A percentile compares a stretch with the other conserved stretches of the same genome.
Conservation (phyloP, 1,139 yeast species). For the Zygosaccharomyces pseudobailii region DNA sequence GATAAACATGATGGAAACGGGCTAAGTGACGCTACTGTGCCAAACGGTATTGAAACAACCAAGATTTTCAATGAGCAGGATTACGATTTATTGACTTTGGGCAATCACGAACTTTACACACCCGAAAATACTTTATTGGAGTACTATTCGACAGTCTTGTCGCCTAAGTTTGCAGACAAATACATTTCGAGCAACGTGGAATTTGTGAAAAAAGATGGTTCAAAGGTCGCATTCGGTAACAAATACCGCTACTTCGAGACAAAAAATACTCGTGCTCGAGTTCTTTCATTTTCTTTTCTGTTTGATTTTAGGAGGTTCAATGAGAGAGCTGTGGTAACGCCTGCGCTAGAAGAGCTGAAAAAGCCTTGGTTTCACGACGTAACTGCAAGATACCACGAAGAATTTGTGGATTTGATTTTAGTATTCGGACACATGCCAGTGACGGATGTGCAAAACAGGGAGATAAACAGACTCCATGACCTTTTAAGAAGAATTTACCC, state of each 20-base stretch:
- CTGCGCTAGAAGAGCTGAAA: conserved; percentile 47
- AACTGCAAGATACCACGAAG: conserved; percentile 40
- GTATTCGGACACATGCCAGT: conserved; percentile 83
- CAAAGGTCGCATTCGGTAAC: conserved; percentile 63
- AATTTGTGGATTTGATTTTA: conserved; percentile 58
- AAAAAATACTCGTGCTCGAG: conserved; percentile 44
- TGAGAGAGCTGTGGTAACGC: conserved; percentile 56
- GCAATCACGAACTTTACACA: conserved; percentile 88
- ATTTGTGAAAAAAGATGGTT: conserved; percentile 43
- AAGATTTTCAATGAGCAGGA: conserved; percentile 61
- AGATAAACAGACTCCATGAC: conserved; percentile 45
- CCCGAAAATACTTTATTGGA: conserved; percentile 65
- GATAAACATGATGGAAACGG: conserved; percentile 97
- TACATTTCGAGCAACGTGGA: conserved; percentile 85
- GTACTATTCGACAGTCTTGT: conserved; percentile 51
- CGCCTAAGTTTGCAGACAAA: conserved; percentile 48
- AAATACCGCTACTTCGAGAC: conserved; percentile 64
- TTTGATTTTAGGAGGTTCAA: conserved; percentile 71
- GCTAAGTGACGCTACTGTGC: conserved; percentile 63
- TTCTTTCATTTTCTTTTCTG: conserved; percentile 73
- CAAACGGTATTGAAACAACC: conserved; percentile 63
- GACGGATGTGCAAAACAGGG: conserved; percentile 49
- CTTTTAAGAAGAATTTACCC: conserved; percentile 58
- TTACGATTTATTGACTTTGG: conserved; percentile 78
- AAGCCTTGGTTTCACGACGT: conserved; percentile 63